Conservation (phyloP, 192 early-diverging fungal genomes). For the Mortierella claussenii region DNA sequence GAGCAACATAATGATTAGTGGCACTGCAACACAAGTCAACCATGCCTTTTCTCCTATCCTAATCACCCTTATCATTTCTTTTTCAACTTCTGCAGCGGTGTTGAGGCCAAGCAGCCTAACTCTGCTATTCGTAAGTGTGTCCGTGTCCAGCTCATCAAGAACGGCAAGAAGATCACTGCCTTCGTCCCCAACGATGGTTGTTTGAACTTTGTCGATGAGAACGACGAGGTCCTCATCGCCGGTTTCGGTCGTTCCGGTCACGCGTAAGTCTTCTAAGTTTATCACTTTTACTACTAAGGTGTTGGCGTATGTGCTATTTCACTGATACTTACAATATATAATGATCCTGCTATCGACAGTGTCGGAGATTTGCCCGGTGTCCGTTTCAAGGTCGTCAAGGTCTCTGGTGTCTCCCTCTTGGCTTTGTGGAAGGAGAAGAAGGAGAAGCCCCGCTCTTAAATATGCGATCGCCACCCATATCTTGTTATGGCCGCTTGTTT, state of each 20-base stretch:
- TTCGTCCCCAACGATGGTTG: conserved; percentile 99
- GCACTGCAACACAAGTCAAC: too few species aligned
- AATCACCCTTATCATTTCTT: too few species aligned
- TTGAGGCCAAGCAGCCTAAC: conserved; percentile 99
- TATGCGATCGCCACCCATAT: too few species aligned
- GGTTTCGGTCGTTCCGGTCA: conserved; percentile 99
- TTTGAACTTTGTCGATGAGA: conserved; percentile 99
- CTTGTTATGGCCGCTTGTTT: too few species aligned
- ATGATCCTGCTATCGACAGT: conserved; percentile 2
- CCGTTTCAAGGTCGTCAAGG: conserved; percentile 99
- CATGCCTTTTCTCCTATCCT: neutral
- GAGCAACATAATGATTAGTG: too few species aligned
- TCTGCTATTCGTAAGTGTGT: conserved; percentile 99
- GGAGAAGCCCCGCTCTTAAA: conserved; percentile 98
- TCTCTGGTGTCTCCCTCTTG: conserved; percentile 98
- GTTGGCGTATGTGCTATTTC: conserved; percentile 48
- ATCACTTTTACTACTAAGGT: neutral
- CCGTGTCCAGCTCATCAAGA: conserved; percentile 99
- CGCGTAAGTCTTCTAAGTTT: conserved; percentile 67
- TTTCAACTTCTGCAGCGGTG: conserved; percentile 73
- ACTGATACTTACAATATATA: conserved; percentile 62
- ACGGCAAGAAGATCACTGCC: conserved; percentile 99
- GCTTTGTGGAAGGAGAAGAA: conserved; percentile 99
- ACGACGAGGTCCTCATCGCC: conserved; percentile 99
- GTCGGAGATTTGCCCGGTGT: conserved; percentile 99